Percentiles rank a stretch among this genome's conserved stretches.
These are phyloP conservation scores for Podospora didyma DNA, from an alignment of 495 filamentous ascomycete species.

Conservation along the genomic window DNA sequence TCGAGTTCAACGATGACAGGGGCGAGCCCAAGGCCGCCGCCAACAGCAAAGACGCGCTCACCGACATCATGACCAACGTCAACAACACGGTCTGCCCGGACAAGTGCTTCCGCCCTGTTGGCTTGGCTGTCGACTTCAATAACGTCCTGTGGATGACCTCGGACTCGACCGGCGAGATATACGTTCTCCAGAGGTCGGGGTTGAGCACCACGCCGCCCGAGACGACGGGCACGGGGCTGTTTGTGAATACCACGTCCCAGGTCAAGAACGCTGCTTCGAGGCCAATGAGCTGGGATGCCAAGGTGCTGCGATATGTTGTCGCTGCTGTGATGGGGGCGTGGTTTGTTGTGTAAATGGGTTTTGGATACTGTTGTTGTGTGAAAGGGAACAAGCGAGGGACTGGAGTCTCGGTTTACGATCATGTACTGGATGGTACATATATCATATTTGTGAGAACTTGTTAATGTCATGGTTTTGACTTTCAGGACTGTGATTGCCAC, in stretches of 20 bases:
- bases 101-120: conserved; percentile 49
- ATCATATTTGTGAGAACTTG: too few species aligned
- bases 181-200: conserved; percentile 38
- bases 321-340: conserved; percentile 1
- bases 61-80: conserved; percentile 45
- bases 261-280: background rate
- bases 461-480: too few species aligned
- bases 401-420: too few species aligned
- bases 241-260: conserved; percentile 6
- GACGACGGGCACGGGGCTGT: conserved; percentile 7
- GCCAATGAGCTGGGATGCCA: background rate
- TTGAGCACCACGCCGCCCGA: too few species aligned
- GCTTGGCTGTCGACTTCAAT: conserved; percentile 40
- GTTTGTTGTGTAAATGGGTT: background rate
- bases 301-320: background rate
- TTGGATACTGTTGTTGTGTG: too few species aligned
- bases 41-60: conserved; percentile 32
- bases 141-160: conserved; percentile 46
- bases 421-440: too few species aligned
- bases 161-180: conserved; percentile 51
- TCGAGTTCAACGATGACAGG: conserved; percentile 31
- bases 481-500: too few species aligned
- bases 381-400: too few species aligned
- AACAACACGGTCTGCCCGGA: conserved; percentile 41
- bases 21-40: conserved; percentile 37